These are phyloP conservation scores for Passalora sequoiae DNA, from an alignment of 2,329 filamentous ascomycete species.

Conservation along the genomic window DNA sequence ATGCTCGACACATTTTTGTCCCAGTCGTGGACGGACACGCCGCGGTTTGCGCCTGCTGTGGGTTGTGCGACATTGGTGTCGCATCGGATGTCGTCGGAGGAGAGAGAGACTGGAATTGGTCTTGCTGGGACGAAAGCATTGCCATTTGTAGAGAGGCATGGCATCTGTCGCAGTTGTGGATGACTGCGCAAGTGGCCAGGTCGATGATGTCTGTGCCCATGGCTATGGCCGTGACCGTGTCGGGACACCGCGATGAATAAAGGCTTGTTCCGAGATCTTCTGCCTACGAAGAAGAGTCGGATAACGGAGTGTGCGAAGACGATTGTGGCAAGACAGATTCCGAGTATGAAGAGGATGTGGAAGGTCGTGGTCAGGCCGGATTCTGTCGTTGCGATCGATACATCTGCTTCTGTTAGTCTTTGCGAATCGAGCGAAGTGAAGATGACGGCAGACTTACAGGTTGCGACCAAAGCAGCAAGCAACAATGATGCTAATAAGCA, in stretches of 20 bases:
- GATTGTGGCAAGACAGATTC: conserved; percentile 67
- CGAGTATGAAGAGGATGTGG: conserved; percentile 72
- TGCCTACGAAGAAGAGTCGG: conserved; percentile 57
- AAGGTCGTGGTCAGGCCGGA: conserved; percentile 63
- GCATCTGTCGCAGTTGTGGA: conserved; percentile 24
- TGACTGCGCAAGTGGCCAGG: conserved; percentile 33
- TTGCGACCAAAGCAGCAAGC: conserved; percentile 29
- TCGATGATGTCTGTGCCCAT: conserved; percentile 24
- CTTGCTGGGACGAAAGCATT: conserved; percentile 60
- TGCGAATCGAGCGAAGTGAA: too few relatives aligned
- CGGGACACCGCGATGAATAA: conserved; percentile 19
- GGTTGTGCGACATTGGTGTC: conserved; percentile 21
- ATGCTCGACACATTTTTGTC: conserved; percentile 22
- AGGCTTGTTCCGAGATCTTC: conserved; percentile 8
- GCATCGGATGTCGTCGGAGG: conserved; percentile 46
- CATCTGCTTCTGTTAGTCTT: too few relatives aligned
- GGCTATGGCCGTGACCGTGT: conserved; percentile 14
- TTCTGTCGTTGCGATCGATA: conserved; percentile 64
- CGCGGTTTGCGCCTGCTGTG: conserved; percentile 29
- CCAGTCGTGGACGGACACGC: conserved; percentile 13
- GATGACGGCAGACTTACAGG: conserved; percentile 32
- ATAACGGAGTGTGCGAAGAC: conserved; percentile 78
- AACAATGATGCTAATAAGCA: conserved; percentile 26
- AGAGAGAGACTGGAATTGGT: conserved; percentile 72
- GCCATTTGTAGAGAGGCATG: conserved; percentile 11